Evolutionary conservation across 352 stramenopile genomes (phyloP), one percentile per base, ranked within the genome.

Genomic region (Pythium rishiriense): DNA sequence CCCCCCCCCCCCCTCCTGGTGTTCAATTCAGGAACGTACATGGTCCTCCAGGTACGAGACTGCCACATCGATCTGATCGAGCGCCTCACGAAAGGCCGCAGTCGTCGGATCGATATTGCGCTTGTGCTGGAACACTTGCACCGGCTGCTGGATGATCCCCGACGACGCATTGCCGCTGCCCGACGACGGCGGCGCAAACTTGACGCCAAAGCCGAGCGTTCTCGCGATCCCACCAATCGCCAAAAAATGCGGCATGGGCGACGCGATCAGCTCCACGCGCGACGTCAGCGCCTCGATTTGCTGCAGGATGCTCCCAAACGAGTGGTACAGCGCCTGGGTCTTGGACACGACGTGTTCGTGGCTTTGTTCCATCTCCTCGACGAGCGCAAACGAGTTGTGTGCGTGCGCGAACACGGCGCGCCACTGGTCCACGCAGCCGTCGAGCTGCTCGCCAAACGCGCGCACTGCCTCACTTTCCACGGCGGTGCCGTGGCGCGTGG

Each of bases 301-400:
- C 28, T 75, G 57, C 5, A 81, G 50, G 22, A 78, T 64, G 58
- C 78, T 84, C 63, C 91, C 86, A 45, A 94, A 94, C 58, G 71
- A 86, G 57, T 86, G 75, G 56, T 93, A 93, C 53, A 94, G 64
- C 19, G 86, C 82, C 28, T 83, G 78, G 3, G 86, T 94, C 72
- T 89, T 88, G 56, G 74, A 66, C 24, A 80, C 81, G 26, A 94
- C 84, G 53, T 91, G 82, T 37, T 71, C 79, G 69, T 94, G 86
- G 66, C 81, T 88, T n/a, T 72, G 64, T 56, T 94, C 86, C 86
- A 94, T 92, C 42, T 93, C 82, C 17, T 87, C 75, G 25, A 94
- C 81, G 12, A 92, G 70, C 15, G 70, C 78, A 25, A 90, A 76
- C 21, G 82, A 84, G 24, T 83, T 58, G 29, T 88, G 75, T 5